Base-by-base conservation (phyloP, 2,329 filamentous ascomycete species). In the Ceratocystis cubensis region DNA sequence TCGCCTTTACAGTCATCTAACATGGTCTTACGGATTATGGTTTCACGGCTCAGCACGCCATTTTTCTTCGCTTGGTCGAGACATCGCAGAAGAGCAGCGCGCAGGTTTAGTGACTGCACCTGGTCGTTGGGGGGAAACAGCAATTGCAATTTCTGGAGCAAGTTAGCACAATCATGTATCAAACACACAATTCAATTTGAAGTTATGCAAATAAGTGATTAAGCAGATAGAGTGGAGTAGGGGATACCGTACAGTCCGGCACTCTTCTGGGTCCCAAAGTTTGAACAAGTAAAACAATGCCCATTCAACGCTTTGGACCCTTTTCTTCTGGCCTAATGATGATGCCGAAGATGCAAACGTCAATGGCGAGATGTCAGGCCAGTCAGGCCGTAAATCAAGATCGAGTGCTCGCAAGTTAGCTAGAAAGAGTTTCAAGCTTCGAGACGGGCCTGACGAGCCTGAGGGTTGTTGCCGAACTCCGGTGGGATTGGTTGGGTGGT, bases 1-100 rank as follows among this genome's bases (percentile, higher is more conserved):
- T 96, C 91, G 5, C 93, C 93, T 70, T 88, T 92, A 77, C 94
- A 99, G 71, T 99, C 93, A 73, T 99, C 94, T 64, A 99, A 79
- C 89, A 96, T 96, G 0, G 91, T 96, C 78, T 96, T 96, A 64
- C 94, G 85, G 41, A 97, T 77, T 0, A 95, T 83, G 0, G 84
- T 83, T 72, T 96, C 91, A 63, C 89, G 82, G 2, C 91, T 89
- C 7, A 97, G 79, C 0, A 87, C 79, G 37, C 91, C 92, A 76
- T 85, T 89, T 78, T 95, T 96, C 78, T 97, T 97, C 68, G 91
- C 80, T 64, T 90, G 87, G 69, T 93, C 89, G 65, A 99, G 83
- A 70, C 82, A 85, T 75, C 91, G 84, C 71, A 92, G 88, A 7
- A 96, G 80, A 7, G 89, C 91, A 41, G 89, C 86, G 63, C 94